These are phyloP conservation scores for Colletotrichum camelliae DNA, from an alignment of 2,329 filamentous ascomycete species.

Conservation along the genomic window DNA sequence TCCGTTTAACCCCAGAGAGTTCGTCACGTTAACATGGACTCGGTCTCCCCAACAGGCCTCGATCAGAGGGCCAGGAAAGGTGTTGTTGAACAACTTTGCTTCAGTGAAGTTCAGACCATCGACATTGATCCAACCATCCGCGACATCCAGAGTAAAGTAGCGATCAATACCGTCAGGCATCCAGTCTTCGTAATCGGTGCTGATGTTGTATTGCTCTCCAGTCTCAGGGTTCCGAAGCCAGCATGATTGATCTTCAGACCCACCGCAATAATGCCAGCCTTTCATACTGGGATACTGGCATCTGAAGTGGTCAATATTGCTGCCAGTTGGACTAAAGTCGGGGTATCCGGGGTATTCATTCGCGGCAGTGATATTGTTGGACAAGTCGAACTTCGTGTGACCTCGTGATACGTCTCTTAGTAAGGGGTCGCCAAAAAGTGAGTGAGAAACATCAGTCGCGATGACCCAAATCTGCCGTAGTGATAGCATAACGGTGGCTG, in stretches of 20 bases:
- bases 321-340: not conserved
- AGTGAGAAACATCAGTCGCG: not conserved
- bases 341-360: not conserved
- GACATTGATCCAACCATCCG: constrained; percentile 22
- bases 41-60: constrained; percentile 34
- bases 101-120: constrained; percentile 26
- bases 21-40: constrained; percentile 63
- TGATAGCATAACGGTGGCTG: not conserved
- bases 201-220: constrained; percentile 28
- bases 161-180: constrained; percentile 25
- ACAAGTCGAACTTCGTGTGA: not conserved
- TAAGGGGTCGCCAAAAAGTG: not conserved
- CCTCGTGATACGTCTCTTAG: not conserved
- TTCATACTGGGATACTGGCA: constrained; percentile 31
- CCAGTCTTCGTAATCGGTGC: constrained; percentile 30
- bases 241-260: constrained; percentile 27
- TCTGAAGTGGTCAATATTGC: constrained; percentile 20
- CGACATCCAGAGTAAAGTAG: constrained; percentile 25
- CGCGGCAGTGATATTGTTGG: not conserved
- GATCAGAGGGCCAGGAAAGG: constrained; percentile 32
- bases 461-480: not conserved
- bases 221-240: constrained; percentile 28
- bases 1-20: constrained; percentile 55
- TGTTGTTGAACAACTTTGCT: constrained; percentile 29
- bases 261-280: constrained; percentile 28